Evolutionary conservation across 345 rosid species (phyloP).

Genomic region (Ricinus communis): DNA sequence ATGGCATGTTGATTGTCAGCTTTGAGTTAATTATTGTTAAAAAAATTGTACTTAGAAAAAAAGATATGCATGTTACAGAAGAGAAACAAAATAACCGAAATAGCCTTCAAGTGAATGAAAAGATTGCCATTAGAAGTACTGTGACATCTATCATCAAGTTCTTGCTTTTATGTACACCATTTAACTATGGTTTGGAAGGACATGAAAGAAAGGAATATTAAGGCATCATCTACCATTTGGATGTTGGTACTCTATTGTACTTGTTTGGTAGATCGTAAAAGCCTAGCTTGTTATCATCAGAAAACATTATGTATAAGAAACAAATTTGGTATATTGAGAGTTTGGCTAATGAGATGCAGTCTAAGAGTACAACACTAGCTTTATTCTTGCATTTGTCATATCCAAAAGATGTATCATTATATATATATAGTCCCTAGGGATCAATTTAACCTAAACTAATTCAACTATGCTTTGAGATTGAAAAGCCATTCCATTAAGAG

Average conservation of each 20-base stretch:
- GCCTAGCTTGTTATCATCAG: background rate
- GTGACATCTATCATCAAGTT: background rate
- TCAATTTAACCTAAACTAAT: no score
- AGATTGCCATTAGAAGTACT: background rate
- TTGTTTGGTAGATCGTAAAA: background rate
- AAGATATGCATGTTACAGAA: background rate
- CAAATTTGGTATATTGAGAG: no score
- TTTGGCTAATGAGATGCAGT: no score
- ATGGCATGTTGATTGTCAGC: background rate
- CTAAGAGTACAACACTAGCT: no score
- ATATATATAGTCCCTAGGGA: no score
- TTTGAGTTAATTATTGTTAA: conserved; percentile 1
- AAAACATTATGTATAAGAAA: no score
- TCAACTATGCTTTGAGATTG: no score
- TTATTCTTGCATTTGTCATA: no score
- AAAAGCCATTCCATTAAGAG: no score
- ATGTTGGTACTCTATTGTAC: conserved; percentile 3
- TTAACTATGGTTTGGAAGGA: conserved; percentile 10
- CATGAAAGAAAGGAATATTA: conserved; percentile 1
- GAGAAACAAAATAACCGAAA: background rate
- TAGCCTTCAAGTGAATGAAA: background rate
- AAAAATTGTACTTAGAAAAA: background rate
- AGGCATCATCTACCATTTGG: background rate
- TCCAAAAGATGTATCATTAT: no score
- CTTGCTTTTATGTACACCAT: background rate